Base-by-base conservation (phyloP, 805 yeast genomes). In the Nakazawaea anatomiae region DNA sequence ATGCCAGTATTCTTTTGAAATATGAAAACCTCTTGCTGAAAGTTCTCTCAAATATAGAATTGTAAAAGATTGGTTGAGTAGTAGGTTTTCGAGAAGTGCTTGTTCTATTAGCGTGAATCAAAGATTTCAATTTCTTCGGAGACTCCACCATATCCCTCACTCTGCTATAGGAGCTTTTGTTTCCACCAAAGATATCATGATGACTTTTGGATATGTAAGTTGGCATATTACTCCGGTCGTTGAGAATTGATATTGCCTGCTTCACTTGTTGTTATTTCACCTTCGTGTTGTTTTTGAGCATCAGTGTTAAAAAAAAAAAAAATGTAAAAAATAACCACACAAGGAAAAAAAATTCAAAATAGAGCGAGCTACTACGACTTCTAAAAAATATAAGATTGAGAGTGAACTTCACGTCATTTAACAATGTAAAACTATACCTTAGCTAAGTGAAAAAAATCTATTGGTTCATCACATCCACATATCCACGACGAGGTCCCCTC, bases 391-490 rank as follows among this genome's bases (percentile, higher is more conserved):
- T 18, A 18, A 18, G 25, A 18, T 18, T 18, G 25, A 18, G 25
- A 2, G 25, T 18, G 25, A 18, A 18, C 25, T 18, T 18, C 25
- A 18, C 25, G 25, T 18, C 25, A 18, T 18, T 18, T 18, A 18
- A 18, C 2, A 18, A 18, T 18, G 3, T 18, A 18, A 18, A 18
- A 18, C 25, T 18, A 18, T 18, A 18, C 25, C 25, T 18, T 2
- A 18, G 25, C 25, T 18, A 18, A 18, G 25, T 3, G 25, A 18
- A 18, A 18, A 18, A 18, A 6, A 35, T 9, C 39, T 27, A 46
- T 27, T 45, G 42, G 12, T 65, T 61, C 85, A 84, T 79, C 6
- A 84, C 85, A 63, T 85, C 86, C 44, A 85, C 88, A 59, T 85
- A 85, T 5, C 80, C 73, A 56, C 72, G 67, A 47, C 78, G 69